Conservation (phyloP, 1,284 basidiomycete genomes). For the Fistulina hepatica region DNA sequence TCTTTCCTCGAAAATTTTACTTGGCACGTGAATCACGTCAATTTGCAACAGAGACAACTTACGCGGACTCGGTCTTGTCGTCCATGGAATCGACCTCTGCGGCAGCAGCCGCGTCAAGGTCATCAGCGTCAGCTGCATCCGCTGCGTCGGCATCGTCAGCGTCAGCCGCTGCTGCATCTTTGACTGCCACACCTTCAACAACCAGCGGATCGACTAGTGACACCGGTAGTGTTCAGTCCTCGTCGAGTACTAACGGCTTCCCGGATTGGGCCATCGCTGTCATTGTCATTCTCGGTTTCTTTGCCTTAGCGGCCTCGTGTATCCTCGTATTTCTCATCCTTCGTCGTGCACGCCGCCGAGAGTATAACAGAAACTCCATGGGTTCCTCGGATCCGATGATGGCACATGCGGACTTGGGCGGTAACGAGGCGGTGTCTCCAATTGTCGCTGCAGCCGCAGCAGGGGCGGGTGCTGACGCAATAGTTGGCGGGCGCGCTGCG, state of each 20-base stretch:
- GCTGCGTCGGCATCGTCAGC: constrained; percentile 26
- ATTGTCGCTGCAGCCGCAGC: constrained; percentile 29
- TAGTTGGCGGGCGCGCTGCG: constrained; percentile 28
- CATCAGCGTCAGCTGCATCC: constrained; percentile 27
- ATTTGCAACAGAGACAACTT: constrained; percentile 51
- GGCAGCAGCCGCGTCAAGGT: constrained; percentile 26
- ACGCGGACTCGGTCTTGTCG: constrained; percentile 47
- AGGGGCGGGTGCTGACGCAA: constrained; percentile 20
- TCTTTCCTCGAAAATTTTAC: constrained; percentile 1
- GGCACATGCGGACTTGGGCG: constrained; percentile 30
- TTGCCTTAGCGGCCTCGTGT: constrained; percentile 60
- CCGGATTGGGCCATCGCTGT: constrained; percentile 85
- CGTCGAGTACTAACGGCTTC: constrained; percentile 32
- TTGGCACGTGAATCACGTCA: constrained; percentile 10
- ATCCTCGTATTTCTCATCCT: constrained; percentile 60
- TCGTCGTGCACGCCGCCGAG: constrained; percentile 48
- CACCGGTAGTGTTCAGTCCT: constrained; percentile 38
- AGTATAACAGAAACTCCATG: constrained; percentile 60
- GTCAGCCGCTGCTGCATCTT: constrained; percentile 23
- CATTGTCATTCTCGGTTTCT: constrained; percentile 70
- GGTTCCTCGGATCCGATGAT: constrained; percentile 76
- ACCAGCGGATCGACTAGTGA: constrained; percentile 17
- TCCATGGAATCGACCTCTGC: constrained; percentile 38
- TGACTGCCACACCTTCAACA: constrained; percentile 19
- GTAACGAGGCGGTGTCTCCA: constrained; percentile 41